phyloP scores from a whole-genome alignment of 257 asterid species.

The Jasminum sambac region DNA sequence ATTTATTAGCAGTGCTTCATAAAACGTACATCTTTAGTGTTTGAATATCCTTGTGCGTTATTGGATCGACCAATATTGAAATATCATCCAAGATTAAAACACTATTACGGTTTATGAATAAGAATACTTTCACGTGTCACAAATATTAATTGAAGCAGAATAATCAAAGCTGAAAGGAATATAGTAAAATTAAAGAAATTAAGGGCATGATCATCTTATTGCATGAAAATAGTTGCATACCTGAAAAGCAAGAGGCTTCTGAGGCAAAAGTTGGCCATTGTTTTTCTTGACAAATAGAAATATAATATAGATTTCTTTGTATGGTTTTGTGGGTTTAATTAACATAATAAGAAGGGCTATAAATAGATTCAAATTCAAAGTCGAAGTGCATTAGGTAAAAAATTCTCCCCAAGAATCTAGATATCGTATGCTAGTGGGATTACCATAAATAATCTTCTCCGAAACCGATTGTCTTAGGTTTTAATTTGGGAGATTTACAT shows the following conservation, averaged over 20 bases:
- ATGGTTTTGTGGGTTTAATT: background rate
- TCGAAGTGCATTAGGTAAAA: background rate
- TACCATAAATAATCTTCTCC: too few species aligned
- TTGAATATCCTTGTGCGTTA: too few species aligned
- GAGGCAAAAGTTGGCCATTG: constrained; percentile 23
- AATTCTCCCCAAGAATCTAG: too few species aligned
- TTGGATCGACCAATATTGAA: too few species aligned
- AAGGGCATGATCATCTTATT: background rate
- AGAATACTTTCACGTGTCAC: too few species aligned
- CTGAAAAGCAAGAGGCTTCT: constrained; percentile 29
- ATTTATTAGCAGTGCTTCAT: too few species aligned
- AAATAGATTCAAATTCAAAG: background rate
- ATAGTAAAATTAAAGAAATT: background rate
- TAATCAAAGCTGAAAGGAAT: background rate
- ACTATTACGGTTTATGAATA: too few species aligned
- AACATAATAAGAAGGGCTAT: background rate
- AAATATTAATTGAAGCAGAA: background rate
- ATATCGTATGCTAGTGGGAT: too few species aligned
- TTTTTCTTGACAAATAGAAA: background rate
- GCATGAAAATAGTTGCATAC: constrained; percentile 15
- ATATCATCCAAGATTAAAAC: too few species aligned
- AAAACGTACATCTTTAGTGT: too few species aligned
- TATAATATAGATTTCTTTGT: background rate
- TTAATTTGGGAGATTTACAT: too few species aligned
- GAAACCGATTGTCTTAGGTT: too few species aligned